Evolutionary conservation across 169 alveolate species (phyloP), one percentile per base, ranked within the genome.

Genomic region (Babesia ovis): DNA sequence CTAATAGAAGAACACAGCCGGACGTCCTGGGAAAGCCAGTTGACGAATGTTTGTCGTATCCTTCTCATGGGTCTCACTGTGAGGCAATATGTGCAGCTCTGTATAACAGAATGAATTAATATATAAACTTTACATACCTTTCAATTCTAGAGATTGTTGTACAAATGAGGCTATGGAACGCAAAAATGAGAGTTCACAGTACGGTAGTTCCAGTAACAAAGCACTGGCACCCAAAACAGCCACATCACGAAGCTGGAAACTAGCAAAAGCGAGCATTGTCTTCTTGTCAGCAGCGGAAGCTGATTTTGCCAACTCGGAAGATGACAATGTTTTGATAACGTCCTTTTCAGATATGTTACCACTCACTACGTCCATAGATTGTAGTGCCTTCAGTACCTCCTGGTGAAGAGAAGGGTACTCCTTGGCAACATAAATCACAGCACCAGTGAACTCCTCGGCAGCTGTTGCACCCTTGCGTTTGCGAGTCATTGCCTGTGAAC

Each of bases 231-330:
- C 89, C 18, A 70, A 22, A 2, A 48, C 41, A 22, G 75, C 64
- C 14, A 64, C 94, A 67, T 92, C 94, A 81, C 86, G 82, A 53
- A 90, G 90, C 27, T 91, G 85, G 74, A 83, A 91, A 16, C 96
- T 85, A 3, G 97, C 97, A 54, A 92, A 93, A n/a, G 92, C 92
- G 73, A 94, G 53, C 27, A 94, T 91, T 37, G 84, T 85, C 54
- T 90, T 90, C 80, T 92, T 92, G 37, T 88, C 92, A 51, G 86
- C 80, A 53, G 73, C 74, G 14, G 84, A 75, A 32, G 87, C 54
- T 32, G 50, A 80, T 53, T 69, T 85, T 32, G 87, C 84, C 46
- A 79, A 56, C 4, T 74, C 86, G 22, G 84, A 71, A 46, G 82
- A 57, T 5, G 77, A 90, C 16, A 84, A 57, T 5, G 85, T 76